These are phyloP conservation scores for Talaromyces nanjingensis DNA, from an alignment of 495 filamentous ascomycete species.

Conservation along the genomic window DNA sequence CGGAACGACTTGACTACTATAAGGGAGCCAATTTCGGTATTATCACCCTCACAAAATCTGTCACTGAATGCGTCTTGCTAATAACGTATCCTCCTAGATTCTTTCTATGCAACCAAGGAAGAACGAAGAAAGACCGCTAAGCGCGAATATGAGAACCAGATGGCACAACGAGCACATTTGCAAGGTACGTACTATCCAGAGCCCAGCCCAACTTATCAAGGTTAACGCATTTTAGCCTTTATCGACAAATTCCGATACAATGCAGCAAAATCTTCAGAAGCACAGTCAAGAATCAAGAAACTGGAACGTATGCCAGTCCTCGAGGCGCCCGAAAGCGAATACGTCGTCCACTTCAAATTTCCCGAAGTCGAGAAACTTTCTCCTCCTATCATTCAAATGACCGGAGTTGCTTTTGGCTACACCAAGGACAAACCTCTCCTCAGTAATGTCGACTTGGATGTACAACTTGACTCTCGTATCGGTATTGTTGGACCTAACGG, in stretches of 20 bases:
- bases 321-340: conserved; percentile 85
- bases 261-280: conserved; percentile 96
- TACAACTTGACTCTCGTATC: conserved; percentile 95
- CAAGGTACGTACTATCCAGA: conserved; percentile 34
- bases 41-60: conserved; percentile 10
- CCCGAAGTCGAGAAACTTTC: conserved; percentile 97
- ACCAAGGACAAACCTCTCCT: conserved; percentile 72
- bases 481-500: conserved; percentile 98
- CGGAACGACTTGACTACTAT: conserved; percentile 96
- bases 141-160: conserved; percentile 98
- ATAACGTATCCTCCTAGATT: conserved; percentile 43
- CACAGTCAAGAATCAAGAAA: conserved; percentile 98
- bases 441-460: conserved; percentile 82
- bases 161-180: conserved; percentile 85
- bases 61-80: conserved; percentile 7
- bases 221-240: conserved; percentile 54
- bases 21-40: conserved; percentile 85
- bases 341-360: conserved; percentile 95
- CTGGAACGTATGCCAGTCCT: conserved; percentile 93
- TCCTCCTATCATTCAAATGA: conserved; percentile 97
- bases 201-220: background rate
- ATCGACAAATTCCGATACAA: conserved; percentile 99
- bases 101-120: conserved; percentile 97
- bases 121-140: conserved; percentile 94
- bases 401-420: conserved; percentile 87